A percentile compares a stretch with the other conserved stretches of the same genome.
These are phyloP conservation scores for Fusarium cicatricum DNA, from an alignment of 2,329 filamentous ascomycete species.

Conservation along the genomic window DNA sequence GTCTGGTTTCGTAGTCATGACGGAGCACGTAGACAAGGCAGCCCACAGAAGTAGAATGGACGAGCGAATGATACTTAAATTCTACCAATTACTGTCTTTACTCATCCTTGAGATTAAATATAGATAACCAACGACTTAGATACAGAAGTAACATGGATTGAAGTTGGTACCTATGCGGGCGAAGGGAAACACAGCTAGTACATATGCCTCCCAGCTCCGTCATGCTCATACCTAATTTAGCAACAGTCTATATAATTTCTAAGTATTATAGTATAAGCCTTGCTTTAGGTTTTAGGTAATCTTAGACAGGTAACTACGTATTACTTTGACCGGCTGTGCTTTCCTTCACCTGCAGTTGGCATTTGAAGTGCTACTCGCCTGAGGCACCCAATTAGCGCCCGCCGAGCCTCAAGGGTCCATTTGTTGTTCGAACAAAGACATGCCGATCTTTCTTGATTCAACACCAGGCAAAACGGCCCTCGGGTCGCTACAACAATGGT, in stretches of 20 bases:
- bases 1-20: background rate
- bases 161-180: too few relatives aligned
- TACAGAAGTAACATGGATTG: background rate
- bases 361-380: constrained; percentile 22
- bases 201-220: too few relatives aligned
- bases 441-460: constrained; percentile 26
- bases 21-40: constrained; percentile 13
- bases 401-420: constrained; percentile 26
- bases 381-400: constrained; percentile 38
- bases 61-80: constrained; percentile 40
- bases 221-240: too few relatives aligned
- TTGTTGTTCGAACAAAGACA: constrained; percentile 8
- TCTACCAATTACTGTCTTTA: constrained; percentile 15
- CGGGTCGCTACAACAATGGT: constrained; percentile 50
- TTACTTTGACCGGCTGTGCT: too few relatives aligned
- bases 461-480: constrained; percentile 34
- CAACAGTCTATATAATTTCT: too few relatives aligned
- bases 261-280: too few relatives aligned
- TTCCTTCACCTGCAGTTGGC: too few relatives aligned
- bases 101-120: background rate
- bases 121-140: background rate
- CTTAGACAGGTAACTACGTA: too few relatives aligned
- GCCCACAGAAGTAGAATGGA: constrained; percentile 22
- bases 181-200: too few relatives aligned
- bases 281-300: too few relatives aligned